Percentiles rank a stretch among this genome's conserved stretches.
Evolutionary conservation across 2,329 filamentous ascomycete genomes (phyloP).

Genomic region (Fusarium anguioides): DNA sequence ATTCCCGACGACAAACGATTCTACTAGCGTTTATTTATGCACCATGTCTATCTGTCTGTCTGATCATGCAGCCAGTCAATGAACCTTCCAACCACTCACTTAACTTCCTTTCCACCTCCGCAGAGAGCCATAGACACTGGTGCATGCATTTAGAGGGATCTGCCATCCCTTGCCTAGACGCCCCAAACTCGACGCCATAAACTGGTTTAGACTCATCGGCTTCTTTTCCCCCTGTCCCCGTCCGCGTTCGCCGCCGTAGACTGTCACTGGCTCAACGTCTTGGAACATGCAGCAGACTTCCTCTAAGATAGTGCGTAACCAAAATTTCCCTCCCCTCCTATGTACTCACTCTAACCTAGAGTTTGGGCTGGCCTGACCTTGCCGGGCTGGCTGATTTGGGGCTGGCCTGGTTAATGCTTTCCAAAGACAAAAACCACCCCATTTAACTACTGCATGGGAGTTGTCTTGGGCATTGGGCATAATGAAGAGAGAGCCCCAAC

Average conservation of each 20-base stretch:
- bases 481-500: conserved; percentile 1
- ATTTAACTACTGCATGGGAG: conserved; percentile 19
- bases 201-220: conserved; percentile 38
- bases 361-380: conserved; percentile 2
- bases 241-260: conserved; percentile 5
- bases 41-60: too few relatives aligned
- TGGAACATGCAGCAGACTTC: conserved; percentile 33
- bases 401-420: conserved; percentile 11
- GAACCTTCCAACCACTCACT: conserved; percentile 27
- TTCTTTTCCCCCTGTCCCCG: conserved; percentile 36
- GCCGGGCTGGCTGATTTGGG: background rate
- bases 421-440: background rate
- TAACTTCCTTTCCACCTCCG: too few relatives aligned
- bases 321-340: conserved; percentile 13
- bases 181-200: conserved; percentile 33
- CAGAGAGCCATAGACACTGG: background rate
- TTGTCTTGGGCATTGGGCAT: conserved; percentile 14
- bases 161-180: conserved; percentile 39
- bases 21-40: conserved; percentile 32
- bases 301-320: conserved; percentile 22
- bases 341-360: conserved; percentile 12
- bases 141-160: conserved; percentile 19
- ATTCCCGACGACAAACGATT: conserved; percentile 24
- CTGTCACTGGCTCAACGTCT: conserved; percentile 34
- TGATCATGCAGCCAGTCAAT: conserved; percentile 29